Evolutionary conservation across 208 protist genomes (phyloP), one percentile per base, ranked within the genome.

Genomic region (Porcisia deanei): DNA sequence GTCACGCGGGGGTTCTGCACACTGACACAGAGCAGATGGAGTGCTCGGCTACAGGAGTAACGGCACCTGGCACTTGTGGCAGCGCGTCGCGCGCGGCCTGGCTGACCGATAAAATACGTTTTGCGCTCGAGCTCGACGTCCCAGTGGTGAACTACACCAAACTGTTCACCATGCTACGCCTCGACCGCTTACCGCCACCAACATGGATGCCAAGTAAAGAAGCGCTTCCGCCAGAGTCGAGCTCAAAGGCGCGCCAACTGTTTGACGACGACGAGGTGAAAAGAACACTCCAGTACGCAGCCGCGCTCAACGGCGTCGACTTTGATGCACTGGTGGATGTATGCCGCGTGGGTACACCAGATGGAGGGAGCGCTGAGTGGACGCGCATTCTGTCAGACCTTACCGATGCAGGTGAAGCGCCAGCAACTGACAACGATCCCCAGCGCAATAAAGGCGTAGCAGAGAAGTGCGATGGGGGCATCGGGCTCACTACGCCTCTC

Each of bases 101-200:
- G 78, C 59, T 82, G 1, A 84, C 89, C 4, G 83, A 83, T 45
- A 94, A 96, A 74, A 60, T 96, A 8, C 77, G 75, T 37, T 90
- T 94, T 75, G 89, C 91, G n/a, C 89, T 89, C 71, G 75, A 77
- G 22, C 80, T 83, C 16, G 88, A 85, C 53, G 87, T 96, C 54
- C 89, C 91, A 54, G 84, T 96, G 4, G 81, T 94, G 34, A 82
- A 90, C 45, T 92, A 91, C 74, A 72, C 80, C 12, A 79, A 82
- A 12, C 78, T 96, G 30, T 79, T 96, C 55, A 37, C 74, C 5
- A 63, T 88, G 53, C 75, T 85, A 30, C 55, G 82, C 49, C 76
- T 94, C 25, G 71, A 81, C 52, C 72, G 71, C 10, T 72, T 82
- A 73, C 78, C 78, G 3, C 22, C 73, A 0, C 72, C 78, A 6